Conservation (phyloP, 2,329 filamentous ascomycete genomes). For the Microsporum audouinii region DNA sequence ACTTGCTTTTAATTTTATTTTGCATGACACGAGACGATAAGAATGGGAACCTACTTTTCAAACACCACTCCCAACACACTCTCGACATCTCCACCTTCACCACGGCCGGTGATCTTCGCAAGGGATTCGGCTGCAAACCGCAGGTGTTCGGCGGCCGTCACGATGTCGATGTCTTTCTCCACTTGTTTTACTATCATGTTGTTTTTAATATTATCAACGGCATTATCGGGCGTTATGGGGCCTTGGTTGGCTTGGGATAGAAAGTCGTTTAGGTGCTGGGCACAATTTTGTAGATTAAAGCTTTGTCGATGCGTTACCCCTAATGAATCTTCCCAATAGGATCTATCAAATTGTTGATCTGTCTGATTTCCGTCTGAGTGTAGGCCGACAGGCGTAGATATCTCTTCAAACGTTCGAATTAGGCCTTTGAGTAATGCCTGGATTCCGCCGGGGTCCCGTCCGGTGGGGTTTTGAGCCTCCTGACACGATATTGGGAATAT, state of each 20-base stretch:
- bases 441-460: constrained; percentile 51
- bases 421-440: constrained; percentile 57
- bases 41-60: constrained; percentile 61
- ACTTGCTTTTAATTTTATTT: not conserved
- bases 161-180: constrained; percentile 54
- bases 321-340: constrained; percentile 68
- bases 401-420: constrained; percentile 50
- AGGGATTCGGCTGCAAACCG: constrained; percentile 67
- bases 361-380: constrained; percentile 18
- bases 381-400: constrained; percentile 29
- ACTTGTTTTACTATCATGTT: constrained; percentile 10
- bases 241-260: constrained; percentile 42
- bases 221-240: constrained; percentile 14
- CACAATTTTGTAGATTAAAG: constrained; percentile 64
- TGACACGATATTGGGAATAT: constrained; percentile 63
- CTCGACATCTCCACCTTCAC: constrained; percentile 79
- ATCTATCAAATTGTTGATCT: constrained; percentile 42
- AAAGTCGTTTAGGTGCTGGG: constrained; percentile 61
- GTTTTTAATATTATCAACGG: constrained; percentile 4
- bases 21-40: constrained; percentile 36
- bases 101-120: constrained; percentile 77
- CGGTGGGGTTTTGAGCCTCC: constrained; percentile 34
- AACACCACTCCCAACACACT: constrained; percentile 95
- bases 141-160: constrained; percentile 80
- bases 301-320: constrained; percentile 86